Evolutionary conservation across 768 basidiomycete species (phyloP), one percentile per base, ranked within the genome.

Genomic region (Exidia glandulosa): DNA sequence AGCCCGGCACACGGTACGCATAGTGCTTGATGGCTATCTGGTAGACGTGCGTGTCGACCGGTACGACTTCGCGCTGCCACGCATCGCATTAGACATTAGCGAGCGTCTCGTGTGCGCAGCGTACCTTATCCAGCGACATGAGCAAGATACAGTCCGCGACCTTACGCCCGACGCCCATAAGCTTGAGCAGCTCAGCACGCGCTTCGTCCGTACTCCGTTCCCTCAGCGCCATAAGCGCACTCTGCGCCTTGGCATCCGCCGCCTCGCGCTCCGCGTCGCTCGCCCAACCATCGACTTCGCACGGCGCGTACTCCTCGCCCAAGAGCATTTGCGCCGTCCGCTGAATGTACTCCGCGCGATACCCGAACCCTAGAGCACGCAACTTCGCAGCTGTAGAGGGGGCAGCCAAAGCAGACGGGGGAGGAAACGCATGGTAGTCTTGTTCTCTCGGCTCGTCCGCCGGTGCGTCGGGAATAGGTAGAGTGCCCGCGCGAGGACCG

Each of bases 91-190:
- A 13, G 9, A 59, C 54, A n/a, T 33, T 14, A 37, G 52, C 16
- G 2, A 30, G 36, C 33, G 41, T 25, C 14, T 54, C n/a, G n/a
- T 54, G 12, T 27, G 34, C 6, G 59, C 19, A 2, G 60, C 68
- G 23, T 64, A 90, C 91, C 80, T 94, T 90, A 73, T 95, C 88
- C 60, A 94, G 69, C 67, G 90, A 90, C 93, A 97, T 95, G 16
- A 97, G 75, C 57, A 96, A 72, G 31, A 96, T 75, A 66, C 96
- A 99, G 68, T 99, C 96, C 2, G 95, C 95, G 0, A 99, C 96
- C 69, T 99, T 99, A 34, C 91, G 79, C 4, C 96, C 96, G 1
- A 99, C 95, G 0, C 96, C 96, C 48, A 88, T 79, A 59, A 97
- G 84, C 67, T 81, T 85, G 34, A 95, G 73, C 27, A 99, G 76